Evolutionary conservation across 148 eudicot genomes (phyloP).

Genomic region (Chenopodium album): DNA sequence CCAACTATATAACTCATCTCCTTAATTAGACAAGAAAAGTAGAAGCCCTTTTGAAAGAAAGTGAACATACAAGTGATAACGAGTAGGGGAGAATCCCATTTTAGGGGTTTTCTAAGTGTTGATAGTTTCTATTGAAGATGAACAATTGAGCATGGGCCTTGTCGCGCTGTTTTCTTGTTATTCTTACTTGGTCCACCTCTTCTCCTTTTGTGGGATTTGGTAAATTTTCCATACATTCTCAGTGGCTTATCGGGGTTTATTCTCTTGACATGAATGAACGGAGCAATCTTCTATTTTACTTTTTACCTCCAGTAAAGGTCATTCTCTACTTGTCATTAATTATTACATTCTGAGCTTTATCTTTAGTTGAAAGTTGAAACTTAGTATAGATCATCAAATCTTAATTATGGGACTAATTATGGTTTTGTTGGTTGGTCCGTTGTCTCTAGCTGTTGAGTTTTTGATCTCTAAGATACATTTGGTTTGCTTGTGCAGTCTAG

Average conservation of each 20-base stretch:
- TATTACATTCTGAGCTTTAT: too few species aligned
- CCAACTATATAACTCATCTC: too few species aligned
- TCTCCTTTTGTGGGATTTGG: neutral
- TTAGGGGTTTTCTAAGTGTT: neutral
- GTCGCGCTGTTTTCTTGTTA: neutral
- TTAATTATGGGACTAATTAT: too few species aligned
- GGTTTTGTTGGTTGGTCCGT: neutral
- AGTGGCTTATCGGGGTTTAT: neutral
- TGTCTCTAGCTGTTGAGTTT: neutral
- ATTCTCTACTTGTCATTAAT: neutral
- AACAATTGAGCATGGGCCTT: neutral
- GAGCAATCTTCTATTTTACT: neutral
- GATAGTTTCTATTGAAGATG: neutral
- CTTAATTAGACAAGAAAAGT: too few species aligned
- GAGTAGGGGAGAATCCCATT: neutral
- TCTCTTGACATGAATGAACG: neutral
- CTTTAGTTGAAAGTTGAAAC: too few species aligned
- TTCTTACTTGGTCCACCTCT: neutral
- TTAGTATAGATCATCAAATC: too few species aligned
- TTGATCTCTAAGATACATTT: constrained; percentile 14
- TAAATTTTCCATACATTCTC: neutral
- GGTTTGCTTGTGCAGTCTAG: constrained; percentile 63
- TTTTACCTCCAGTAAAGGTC: neutral
- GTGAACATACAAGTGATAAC: neutral
- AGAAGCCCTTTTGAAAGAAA: neutral